Conservation (phyloP, 2,329 filamentous ascomycete species). For the Neoscytalidium dimidiatum region DNA sequence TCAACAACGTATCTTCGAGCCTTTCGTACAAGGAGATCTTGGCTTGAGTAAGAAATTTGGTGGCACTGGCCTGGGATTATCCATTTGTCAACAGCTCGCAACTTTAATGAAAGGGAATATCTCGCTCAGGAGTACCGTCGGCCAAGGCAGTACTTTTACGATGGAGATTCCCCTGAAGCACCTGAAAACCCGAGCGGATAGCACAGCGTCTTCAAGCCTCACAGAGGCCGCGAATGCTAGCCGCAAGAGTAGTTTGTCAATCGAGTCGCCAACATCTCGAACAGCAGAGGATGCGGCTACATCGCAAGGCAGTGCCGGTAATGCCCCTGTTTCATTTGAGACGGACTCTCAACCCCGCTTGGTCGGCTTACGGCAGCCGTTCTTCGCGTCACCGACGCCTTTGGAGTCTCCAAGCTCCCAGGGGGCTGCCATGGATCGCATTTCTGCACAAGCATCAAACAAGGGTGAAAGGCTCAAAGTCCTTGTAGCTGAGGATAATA, state of each 20-base stretch:
- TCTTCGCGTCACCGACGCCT: constrained; percentile 61
- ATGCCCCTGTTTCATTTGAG: constrained; percentile 45
- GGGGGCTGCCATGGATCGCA: constrained; percentile 64
- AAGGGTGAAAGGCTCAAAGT: constrained; percentile 68
- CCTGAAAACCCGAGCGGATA: constrained; percentile 66
- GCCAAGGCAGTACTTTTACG: constrained; percentile 76
- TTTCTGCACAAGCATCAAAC: constrained; percentile 64
- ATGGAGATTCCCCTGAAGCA: constrained; percentile 82
- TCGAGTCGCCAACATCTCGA: constrained; percentile 18
- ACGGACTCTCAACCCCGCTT: constrained; percentile 73
- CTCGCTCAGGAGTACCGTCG: constrained; percentile 68
- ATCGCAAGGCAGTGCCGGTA: constrained; percentile 27
- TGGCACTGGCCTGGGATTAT: constrained; percentile 83
- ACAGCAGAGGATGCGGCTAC: constrained; percentile 29
- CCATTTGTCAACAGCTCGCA: constrained; percentile 86
- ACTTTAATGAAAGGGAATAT: constrained; percentile 81
- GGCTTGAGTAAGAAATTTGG: constrained; percentile 88
- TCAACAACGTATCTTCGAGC: constrained; percentile 85
- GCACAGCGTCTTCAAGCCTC: constrained; percentile 43
- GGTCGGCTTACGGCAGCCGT: constrained; percentile 80
- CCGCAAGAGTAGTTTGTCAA: constrained; percentile 23
- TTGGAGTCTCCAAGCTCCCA: constrained; percentile 60
- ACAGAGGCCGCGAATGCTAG: constrained; percentile 29
- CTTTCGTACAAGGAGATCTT: constrained; percentile 90
- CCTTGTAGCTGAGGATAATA: constrained; percentile 81